phyloP scores from a whole-genome alignment of 768 basidiomycete genomes.

The Sporobolomyces roseus region DNA sequence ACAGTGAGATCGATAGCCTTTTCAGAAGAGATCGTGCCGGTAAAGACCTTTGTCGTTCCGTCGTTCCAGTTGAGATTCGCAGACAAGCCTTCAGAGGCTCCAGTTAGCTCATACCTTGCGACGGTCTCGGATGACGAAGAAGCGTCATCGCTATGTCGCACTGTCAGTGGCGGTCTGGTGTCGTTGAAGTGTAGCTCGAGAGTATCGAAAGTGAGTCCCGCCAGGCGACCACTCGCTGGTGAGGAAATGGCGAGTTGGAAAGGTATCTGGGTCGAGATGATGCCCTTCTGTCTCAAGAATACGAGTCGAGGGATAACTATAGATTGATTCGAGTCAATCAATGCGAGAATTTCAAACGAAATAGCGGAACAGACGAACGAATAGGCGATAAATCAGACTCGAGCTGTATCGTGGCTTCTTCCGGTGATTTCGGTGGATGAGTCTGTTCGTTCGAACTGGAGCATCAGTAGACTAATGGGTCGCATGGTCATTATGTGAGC shows the following conservation, averaged over 20 bases:
- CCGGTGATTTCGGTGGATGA: constrained; percentile 62
- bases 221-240: constrained; percentile 55
- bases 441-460: too few relatives aligned
- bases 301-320: constrained; percentile 63
- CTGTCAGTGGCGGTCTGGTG: constrained; percentile 54
- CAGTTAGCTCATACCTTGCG: constrained; percentile 54
- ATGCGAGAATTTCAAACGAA: not conserved
- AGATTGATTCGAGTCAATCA: too few relatives aligned
- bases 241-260: constrained; percentile 71
- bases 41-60: constrained; percentile 58
- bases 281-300: constrained; percentile 67
- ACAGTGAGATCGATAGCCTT: constrained; percentile 59
- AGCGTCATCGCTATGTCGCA: constrained; percentile 52
- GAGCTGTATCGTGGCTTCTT: constrained; percentile 41
- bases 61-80: constrained; percentile 61
- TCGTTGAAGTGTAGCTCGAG: constrained; percentile 62
- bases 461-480: too few relatives aligned
- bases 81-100: constrained; percentile 42
- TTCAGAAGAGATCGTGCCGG: constrained; percentile 60
- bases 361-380: constrained; percentile 45
- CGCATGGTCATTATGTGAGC: too few relatives aligned
- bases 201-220: constrained; percentile 61
- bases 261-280: constrained; percentile 60
- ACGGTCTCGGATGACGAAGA: constrained; percentile 12
- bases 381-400: constrained; percentile 52